phyloP scores from a whole-genome alignment of 2,329 filamentous ascomycete genomes.

The Fusarium subtropicale region DNA sequence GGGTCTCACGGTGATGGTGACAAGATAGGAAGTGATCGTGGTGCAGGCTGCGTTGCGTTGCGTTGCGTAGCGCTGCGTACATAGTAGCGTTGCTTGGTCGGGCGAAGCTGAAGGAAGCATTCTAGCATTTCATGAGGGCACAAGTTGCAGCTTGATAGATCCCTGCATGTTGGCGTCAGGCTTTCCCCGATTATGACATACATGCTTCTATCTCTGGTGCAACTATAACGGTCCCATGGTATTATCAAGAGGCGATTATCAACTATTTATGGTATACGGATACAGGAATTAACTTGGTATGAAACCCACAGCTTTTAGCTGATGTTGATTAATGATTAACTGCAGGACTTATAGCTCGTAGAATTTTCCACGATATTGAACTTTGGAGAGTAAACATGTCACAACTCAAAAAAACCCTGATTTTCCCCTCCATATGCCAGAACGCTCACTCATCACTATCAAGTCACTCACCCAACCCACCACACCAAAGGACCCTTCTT shows the following conservation, averaged over 20 bases:
- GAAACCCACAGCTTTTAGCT: background rate
- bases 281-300: background rate
- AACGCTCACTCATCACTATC: background rate
- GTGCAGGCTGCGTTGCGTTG: conserved; percentile 4
- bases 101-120: conserved; percentile 19
- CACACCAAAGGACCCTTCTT: conserved; percentile 30
- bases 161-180: conserved; percentile 38
- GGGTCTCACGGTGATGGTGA: conserved; percentile 22
- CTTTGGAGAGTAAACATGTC: background rate
- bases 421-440: background rate
- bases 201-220: conserved; percentile 6
- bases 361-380: background rate
- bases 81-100: conserved; percentile 5
- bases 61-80: no score
- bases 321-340: background rate
- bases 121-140: background rate
- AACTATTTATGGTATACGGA: conserved; percentile 19
- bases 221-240: conserved; percentile 10
- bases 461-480: conserved; percentile 43
- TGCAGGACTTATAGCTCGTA: background rate
- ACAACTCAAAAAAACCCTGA: conserved; percentile 18
- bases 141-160: conserved; percentile 39
- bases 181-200: conserved; percentile 26
- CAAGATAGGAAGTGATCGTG: conserved; percentile 30
- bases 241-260: conserved; percentile 16